These are phyloP conservation scores for Wickerhamiella kurtzmanii DNA, from an alignment of 805 yeast genomes.

Conservation along the genomic window DNA sequence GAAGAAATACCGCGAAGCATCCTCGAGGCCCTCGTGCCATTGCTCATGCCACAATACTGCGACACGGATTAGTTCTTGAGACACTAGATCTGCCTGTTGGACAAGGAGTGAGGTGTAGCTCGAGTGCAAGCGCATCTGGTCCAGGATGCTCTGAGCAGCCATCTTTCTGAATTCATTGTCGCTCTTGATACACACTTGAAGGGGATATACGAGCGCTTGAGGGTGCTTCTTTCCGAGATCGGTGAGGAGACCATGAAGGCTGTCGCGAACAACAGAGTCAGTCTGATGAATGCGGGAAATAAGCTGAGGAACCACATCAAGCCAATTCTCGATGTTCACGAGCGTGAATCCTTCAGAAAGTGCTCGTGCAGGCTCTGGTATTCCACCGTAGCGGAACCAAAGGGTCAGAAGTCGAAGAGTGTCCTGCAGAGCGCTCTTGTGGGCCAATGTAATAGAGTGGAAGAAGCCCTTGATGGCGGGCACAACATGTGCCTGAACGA, in stretches of 20 bases:
- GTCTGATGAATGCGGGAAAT: constrained; percentile 96
- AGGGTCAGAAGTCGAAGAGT: constrained; percentile 76
- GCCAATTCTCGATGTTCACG: constrained; percentile 87
- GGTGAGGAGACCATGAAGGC: constrained; percentile 65
- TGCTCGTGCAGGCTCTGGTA: constrained; percentile 79
- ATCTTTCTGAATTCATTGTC: constrained; percentile 79
- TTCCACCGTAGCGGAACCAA: constrained; percentile 95
- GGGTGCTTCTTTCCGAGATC: constrained; percentile 94
- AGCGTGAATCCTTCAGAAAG: constrained; percentile 80
- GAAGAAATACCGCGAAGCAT: constrained; percentile 84
- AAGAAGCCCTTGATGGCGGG: constrained; percentile 95
- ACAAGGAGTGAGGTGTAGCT: constrained; percentile 54
- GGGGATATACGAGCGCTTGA: constrained; percentile 88
- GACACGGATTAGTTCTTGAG: constrained; percentile 82
- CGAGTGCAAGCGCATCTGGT: constrained; percentile 71
- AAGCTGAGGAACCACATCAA: constrained; percentile 88
- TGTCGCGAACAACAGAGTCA: constrained; percentile 64
- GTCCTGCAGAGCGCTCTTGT: constrained; percentile 81
- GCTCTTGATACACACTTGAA: constrained; percentile 90
- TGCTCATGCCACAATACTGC: constrained; percentile 96
- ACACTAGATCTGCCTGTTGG: constrained; percentile 87
- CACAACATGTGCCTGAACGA: constrained; percentile 74
- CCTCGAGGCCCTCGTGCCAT: constrained; percentile 96
- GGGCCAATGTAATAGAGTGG: constrained; percentile 81
- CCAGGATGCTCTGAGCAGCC: constrained; percentile 85